Evolutionary conservation across 2,329 filamentous ascomycete species (phyloP).

Genomic region (Aspergillus sergii): DNA sequence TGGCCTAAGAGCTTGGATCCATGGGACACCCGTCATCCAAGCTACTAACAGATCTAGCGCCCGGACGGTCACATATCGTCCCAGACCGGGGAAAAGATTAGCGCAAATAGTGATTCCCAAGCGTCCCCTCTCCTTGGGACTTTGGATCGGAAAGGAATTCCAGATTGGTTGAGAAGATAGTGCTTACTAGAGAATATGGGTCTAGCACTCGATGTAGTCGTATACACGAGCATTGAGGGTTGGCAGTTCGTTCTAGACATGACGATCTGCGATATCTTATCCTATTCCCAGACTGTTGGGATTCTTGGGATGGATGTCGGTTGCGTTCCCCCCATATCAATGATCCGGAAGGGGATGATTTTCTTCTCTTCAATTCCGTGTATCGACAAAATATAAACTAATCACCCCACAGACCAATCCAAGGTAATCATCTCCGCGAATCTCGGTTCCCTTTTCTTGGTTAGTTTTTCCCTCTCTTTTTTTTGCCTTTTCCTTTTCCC

Average conservation of each 20-base stretch:
- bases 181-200: not conserved
- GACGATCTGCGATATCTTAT: not conserved
- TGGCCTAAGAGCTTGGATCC: conserved; percentile 7
- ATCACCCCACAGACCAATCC: not conserved
- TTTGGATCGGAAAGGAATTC: not conserved
- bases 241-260: conserved; percentile 1
- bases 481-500: not conserved
- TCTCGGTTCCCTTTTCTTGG: not conserved
- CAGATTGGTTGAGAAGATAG: not conserved
- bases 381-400: not conserved
- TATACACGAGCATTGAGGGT: not conserved
- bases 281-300: not conserved
- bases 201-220: not conserved
- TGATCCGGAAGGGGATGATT: not conserved
- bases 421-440: not conserved
- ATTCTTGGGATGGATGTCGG: not conserved
- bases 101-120: conserved; percentile 3
- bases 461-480: not conserved
- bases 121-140: not conserved
- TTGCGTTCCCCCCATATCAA: not conserved
- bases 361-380: not conserved
- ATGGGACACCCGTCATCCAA: not conserved
- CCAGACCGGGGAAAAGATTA: conserved; percentile 11
- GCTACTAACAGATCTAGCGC: conserved; percentile 18
- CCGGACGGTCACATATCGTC: conserved; percentile 12